Evolutionary conservation across 176 grass and related monocot species (phyloP).

Genomic region (bread wheat (Triticum aestivum)): IWGSC_CS_RefSeq_v2.1 NC_057794.1:97550001-97550500

Average conservation of each 20-base stretch:
- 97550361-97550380: not conserved
- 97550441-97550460: not conserved
- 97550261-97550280: not conserved
- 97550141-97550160: not conserved
- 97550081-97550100: not conserved
- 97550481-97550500: not conserved
- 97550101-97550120: not conserved
- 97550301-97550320: not conserved
- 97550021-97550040: constrained; percentile 8
- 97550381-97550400: not conserved
- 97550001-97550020: not conserved
- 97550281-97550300: not conserved
- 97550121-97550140: not conserved
- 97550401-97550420: not conserved
- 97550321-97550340: not conserved
- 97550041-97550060: not conserved
- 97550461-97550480: not conserved
- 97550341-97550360: not conserved
- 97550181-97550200: not conserved
- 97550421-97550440: constrained; percentile 13
- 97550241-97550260: not conserved
- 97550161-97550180: not conserved
- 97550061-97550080: not conserved
- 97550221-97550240: not conserved
- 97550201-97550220: not conserved